Evolutionary conservation across 768 basidiomycete genomes (phyloP).

Genomic region (Pleurotus djamor): DNA sequence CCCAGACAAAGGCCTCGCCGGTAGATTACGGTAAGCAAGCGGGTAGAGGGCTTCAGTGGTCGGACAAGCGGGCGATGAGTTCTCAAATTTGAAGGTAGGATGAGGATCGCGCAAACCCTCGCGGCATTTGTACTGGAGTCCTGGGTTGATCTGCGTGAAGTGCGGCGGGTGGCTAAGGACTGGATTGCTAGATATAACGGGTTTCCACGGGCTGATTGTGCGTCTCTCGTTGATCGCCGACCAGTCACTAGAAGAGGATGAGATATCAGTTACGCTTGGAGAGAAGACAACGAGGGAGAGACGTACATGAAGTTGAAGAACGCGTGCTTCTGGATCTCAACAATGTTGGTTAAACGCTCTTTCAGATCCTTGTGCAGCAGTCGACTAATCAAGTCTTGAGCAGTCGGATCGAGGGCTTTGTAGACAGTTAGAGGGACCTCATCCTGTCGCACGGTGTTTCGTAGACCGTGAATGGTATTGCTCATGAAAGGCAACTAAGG

Average conservation of each 20-base stretch:
- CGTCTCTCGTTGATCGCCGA: not conserved
- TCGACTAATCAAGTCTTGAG: not conserved
- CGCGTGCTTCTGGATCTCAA: not conserved
- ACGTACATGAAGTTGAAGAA: not conserved
- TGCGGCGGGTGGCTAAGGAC: not conserved
- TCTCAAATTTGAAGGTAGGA: not conserved
- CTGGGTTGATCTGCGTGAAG: not conserved
- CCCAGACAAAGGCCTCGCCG: not conserved
- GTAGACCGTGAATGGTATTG: not conserved
- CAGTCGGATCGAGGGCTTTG: not conserved
- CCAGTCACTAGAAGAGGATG: not conserved
- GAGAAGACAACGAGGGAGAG: no score
- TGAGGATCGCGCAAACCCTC: not conserved
- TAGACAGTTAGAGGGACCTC: not conserved
- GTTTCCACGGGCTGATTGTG: constrained; percentile 5
- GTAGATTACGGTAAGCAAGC: constrained; percentile 8
- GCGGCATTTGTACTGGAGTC: not conserved
- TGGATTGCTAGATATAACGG: not conserved
- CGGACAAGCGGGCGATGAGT: not conserved
- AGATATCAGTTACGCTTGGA: not conserved
- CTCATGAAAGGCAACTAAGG: not conserved
- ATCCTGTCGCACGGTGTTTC: not conserved
- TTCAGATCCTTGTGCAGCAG: not conserved
- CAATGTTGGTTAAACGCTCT: constrained; percentile 1
- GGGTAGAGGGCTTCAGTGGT: not conserved